A percentile compares a stretch with the other conserved stretches of the same genome.
Evolutionary conservation across 768 basidiomycete genomes (phyloP).

Genomic region (Butyriboletus loyo): DNA sequence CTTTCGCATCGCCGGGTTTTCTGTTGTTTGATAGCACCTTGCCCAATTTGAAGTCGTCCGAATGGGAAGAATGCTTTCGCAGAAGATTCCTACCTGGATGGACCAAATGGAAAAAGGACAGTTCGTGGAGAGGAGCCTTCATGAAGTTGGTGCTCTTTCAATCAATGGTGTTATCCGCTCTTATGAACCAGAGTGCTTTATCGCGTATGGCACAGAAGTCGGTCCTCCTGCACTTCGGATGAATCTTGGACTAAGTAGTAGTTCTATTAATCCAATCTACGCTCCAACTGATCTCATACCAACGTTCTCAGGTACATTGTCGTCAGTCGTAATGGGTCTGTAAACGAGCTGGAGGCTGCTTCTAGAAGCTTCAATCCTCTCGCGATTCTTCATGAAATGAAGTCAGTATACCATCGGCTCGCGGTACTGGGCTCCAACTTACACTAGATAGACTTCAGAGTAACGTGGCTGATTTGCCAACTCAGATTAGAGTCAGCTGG

Average conservation of each 20-base stretch:
- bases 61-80: conserved; percentile 77
- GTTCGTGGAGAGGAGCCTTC: conserved; percentile 62
- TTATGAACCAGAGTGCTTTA: conserved; percentile 48
- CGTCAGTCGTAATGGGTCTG: conserved; percentile 71
- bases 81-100: conserved; percentile 77
- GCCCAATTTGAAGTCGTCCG: conserved; percentile 59
- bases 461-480: conserved; percentile 64
- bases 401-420: conserved; percentile 42
- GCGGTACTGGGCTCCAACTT: background rate
- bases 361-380: conserved; percentile 69
- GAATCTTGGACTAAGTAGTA: conserved; percentile 82
- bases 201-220: conserved; percentile 67
- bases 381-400: conserved; percentile 69
- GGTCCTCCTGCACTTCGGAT: conserved; percentile 68
- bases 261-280: background rate
- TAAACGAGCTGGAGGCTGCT: conserved; percentile 64
- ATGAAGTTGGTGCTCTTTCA: conserved; percentile 49
- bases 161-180: background rate
- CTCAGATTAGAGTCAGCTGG: conserved; percentile 57
- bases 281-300: background rate
- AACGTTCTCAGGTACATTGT: conserved; percentile 56
- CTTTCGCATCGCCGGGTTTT: conserved; percentile 57
- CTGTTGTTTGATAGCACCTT: conserved; percentile 66
- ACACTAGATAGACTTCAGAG: conserved; percentile 55
- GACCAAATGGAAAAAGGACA: conserved; percentile 63